phyloP scores from a whole-genome alignment of 768 basidiomycete genomes.

The Leccinum disarticulatum region DNA sequence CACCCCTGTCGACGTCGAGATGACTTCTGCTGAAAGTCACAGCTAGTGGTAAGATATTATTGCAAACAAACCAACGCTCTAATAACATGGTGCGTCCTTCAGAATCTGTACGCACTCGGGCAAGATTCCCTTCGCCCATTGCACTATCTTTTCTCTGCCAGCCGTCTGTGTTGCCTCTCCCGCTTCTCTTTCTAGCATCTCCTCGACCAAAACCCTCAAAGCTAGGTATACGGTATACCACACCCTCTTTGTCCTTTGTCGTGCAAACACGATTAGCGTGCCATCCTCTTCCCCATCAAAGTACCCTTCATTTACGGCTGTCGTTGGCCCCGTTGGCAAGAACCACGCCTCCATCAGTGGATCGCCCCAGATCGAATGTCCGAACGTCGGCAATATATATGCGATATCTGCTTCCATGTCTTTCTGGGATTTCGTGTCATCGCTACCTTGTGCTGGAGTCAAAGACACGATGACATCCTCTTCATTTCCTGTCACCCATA shows the following conservation, averaged over 20 bases:
- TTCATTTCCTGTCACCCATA: conserved; percentile 62
- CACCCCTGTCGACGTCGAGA: conserved; percentile 26
- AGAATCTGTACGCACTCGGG: conserved; percentile 42
- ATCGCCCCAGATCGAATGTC: conserved; percentile 72
- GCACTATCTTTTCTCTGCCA: conserved; percentile 23
- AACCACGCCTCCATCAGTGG: conserved; percentile 71
- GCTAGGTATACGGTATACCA: conserved; percentile 77
- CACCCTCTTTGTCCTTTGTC: conserved; percentile 72
- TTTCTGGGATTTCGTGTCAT: conserved; percentile 1
- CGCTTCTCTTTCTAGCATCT: conserved; percentile 22
- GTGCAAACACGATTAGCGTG: conserved; percentile 51
- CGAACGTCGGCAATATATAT: conserved; percentile 40
- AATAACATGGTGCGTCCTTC: conserved; percentile 41
- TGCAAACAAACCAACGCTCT: background rate
- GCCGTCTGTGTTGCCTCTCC: conserved; percentile 22
- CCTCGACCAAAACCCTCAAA: conserved; percentile 48
- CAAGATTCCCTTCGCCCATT: conserved; percentile 44
- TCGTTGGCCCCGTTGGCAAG: conserved; percentile 44
- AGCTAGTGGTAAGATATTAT: conserved; percentile 3
- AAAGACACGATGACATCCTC: conserved; percentile 56
- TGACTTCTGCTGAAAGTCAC: conserved; percentile 11
- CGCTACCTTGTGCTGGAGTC: conserved; percentile 13
- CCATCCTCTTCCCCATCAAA: conserved; percentile 43
- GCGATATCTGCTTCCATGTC: conserved; percentile 29
- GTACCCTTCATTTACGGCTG: conserved; percentile 63